Evolutionary conservation across 2,329 filamentous ascomycete genomes (phyloP).

Genomic region (Ceratocystis smalleyi): DNA sequence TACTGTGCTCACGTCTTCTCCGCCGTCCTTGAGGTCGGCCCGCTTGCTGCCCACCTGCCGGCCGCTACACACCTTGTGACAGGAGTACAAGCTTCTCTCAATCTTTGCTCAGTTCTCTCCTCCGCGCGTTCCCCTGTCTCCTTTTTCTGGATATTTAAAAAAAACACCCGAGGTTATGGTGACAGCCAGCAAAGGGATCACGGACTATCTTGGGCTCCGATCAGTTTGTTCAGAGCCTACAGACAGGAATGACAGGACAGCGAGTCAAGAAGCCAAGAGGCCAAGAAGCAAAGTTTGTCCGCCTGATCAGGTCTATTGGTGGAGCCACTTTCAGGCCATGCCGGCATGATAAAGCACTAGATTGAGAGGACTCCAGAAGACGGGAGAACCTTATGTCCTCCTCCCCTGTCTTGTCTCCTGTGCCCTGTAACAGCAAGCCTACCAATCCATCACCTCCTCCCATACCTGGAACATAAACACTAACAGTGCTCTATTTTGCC

Average conservation of each 20-base stretch:
- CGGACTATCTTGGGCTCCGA: no score
- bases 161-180: background rate
- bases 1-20: background rate
- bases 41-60: background rate
- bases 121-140: background rate
- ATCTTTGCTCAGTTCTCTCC: background rate
- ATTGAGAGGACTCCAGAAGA: no score
- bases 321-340: background rate
- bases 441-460: background rate
- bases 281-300: background rate
- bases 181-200: background rate
- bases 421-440: background rate
- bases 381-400: background rate
- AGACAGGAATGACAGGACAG: no score
- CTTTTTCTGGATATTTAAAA: background rate
- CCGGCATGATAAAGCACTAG: background rate
- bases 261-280: no score
- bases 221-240: no score
- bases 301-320: background rate
- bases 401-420: background rate
- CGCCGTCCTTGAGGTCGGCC: background rate
- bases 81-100: background rate
- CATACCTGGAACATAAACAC: background rate
- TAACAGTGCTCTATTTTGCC: background rate
- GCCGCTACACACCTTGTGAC: no score